A percentile compares a stretch with the other conserved stretches of the same genome.
Conservation (phyloP, 495 filamentous ascomycete genomes). For the Trichoderma asperelloides region DNA sequence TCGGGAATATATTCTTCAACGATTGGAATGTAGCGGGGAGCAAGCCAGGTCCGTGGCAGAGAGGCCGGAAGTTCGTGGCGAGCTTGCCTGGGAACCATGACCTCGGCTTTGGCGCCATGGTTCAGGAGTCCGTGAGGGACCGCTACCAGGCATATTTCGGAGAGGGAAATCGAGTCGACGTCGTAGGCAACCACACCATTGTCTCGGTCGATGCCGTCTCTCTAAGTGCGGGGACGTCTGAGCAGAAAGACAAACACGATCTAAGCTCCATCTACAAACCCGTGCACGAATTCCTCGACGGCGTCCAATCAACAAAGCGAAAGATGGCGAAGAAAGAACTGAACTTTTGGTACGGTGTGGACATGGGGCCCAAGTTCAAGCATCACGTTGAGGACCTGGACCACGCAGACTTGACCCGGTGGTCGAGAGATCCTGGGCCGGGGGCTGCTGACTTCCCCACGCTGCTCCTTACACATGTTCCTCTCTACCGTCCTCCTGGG, state of each 20-base stretch:
- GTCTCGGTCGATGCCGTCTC: slow-evolving; percentile 85
- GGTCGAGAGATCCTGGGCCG: slow-evolving; percentile 31
- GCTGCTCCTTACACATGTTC: slow-evolving; percentile 82
- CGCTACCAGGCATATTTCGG: slow-evolving; percentile 88
- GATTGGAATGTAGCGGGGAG: slow-evolving; percentile 43
- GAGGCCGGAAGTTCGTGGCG: slow-evolving; percentile 59
- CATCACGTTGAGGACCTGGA: slow-evolving; percentile 45
- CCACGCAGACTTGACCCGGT: slow-evolving; percentile 28
- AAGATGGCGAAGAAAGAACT: slow-evolving; percentile 49
- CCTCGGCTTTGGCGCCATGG: slow-evolving; percentile 80
- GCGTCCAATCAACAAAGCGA: slow-evolving; percentile 41
- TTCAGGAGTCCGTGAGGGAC: slow-evolving; percentile 67
- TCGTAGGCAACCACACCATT: slow-evolving; percentile 92
- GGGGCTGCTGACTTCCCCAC: slow-evolving; percentile 58
- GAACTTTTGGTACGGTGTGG: slow-evolving; percentile 38
- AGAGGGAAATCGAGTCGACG: slow-evolving; percentile 73
- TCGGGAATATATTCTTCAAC: slow-evolving; percentile 66
- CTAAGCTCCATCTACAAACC: slow-evolving; percentile 60
- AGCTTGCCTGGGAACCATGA: slow-evolving; percentile 94
- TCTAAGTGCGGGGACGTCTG: slow-evolving; percentile 55
- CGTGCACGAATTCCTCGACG: slow-evolving; percentile 64
- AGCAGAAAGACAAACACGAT: slow-evolving; percentile 35
- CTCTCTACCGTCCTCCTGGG: slow-evolving; percentile 68
- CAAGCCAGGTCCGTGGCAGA: slow-evolving; percentile 27
- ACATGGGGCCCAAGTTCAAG: slow-evolving; percentile 37